Conservation (phyloP, 2,329 filamentous ascomycete species). For the Cladosporium cucumerinum region DNA sequence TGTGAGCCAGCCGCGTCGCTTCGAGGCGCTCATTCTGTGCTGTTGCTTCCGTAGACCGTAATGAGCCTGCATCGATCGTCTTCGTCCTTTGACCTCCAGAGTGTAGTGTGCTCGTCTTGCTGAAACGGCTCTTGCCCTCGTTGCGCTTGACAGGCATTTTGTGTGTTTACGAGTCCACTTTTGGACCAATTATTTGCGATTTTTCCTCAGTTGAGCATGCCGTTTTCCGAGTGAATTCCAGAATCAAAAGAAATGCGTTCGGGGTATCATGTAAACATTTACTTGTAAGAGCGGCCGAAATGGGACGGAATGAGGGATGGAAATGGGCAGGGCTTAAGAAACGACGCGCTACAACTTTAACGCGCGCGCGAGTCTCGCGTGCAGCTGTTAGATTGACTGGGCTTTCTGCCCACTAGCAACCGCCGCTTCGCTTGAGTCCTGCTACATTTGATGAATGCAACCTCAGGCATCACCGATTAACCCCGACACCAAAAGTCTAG, state of each 20-base stretch:
- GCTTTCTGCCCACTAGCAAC: not conserved
- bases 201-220: constrained; percentile 1
- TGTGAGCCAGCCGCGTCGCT: constrained; percentile 74
- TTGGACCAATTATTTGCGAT: not conserved
- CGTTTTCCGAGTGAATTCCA: not conserved
- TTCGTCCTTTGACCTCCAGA: constrained; percentile 54
- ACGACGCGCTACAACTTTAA: constrained; percentile 3
- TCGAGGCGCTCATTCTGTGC: constrained; percentile 92
- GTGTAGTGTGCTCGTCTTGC: constrained; percentile 37
- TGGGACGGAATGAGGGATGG: constrained; percentile 13
- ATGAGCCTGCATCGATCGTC: constrained; percentile 73
- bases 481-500: constrained; percentile 10
- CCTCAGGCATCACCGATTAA: constrained; percentile 5
- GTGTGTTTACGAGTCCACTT: constrained; percentile 16
- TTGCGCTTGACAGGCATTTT: constrained; percentile 46
- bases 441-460: not conserved
- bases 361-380: constrained; percentile 4
- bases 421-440: not conserved
- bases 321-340: not conserved
- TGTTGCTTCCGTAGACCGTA: constrained; percentile 75
- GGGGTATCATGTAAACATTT: constrained; percentile 12
- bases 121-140: constrained; percentile 40
- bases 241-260: constrained; percentile 3
- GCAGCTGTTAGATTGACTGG: not conserved
- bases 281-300: not conserved